A percentile compares a stretch with the other conserved stretches of the same genome.
phyloP scores from a whole-genome alignment of 129 eudicot species.

The Saussurea involucrata region DNA sequence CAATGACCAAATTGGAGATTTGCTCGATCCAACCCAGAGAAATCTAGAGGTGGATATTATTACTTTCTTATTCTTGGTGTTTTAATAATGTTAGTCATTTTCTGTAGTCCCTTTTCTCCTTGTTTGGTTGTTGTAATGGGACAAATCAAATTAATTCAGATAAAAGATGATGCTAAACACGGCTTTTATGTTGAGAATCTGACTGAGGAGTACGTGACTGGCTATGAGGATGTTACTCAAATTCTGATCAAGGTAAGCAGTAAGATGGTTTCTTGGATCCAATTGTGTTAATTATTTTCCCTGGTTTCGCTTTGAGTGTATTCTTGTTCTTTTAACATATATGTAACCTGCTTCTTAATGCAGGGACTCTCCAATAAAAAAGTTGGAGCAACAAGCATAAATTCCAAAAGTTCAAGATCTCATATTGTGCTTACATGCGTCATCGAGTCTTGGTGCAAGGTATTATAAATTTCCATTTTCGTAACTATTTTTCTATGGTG shows the following conservation, averaged over 20 bases:
- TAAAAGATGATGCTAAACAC: constrained; percentile 75
- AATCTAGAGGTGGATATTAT: constrained; percentile 59
- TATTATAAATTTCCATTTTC: constrained; percentile 21
- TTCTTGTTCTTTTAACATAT: not conserved
- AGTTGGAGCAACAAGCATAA: constrained; percentile 78
- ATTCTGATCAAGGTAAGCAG: constrained; percentile 73
- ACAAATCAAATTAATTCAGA: constrained; percentile 42
- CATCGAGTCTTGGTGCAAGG: constrained; percentile 98
- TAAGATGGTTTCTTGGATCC: not conserved
- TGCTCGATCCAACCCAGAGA: constrained; percentile 89
- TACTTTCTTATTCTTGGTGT: not conserved
- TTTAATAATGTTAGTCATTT: not conserved
- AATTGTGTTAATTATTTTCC: not conserved
- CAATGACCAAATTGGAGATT: constrained; percentile 85
- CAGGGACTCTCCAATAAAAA: constrained; percentile 94
- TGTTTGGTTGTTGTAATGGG: constrained; percentile 10
- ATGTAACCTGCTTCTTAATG: constrained; percentile 9
- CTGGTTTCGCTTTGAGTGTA: not conserved
- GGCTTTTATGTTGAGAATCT: constrained; percentile 91
- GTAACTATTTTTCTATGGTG: not conserved
- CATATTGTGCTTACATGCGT: constrained; percentile 85
- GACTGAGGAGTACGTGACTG: constrained; percentile 77
- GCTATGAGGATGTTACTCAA: constrained; percentile 85
- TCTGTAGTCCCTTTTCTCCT: not conserved
- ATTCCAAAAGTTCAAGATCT: constrained; percentile 95